Conservation (phyloP, 2,329 filamentous ascomycete species). For the Colletotrichum acutatum region DNA sequence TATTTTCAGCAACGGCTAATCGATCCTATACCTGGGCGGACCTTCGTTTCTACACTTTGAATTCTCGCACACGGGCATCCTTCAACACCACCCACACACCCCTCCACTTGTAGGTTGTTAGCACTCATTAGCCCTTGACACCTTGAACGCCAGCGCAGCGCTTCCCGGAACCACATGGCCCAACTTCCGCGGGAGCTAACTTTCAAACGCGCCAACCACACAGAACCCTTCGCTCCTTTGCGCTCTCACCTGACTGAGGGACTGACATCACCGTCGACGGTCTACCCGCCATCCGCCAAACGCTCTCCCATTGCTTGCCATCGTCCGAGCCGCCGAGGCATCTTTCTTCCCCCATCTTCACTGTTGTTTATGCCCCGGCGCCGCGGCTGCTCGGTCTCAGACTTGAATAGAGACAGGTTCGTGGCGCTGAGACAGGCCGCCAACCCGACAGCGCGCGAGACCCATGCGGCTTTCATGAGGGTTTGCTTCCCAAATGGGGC, state of each 20-base stretch:
- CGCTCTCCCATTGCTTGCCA: not conserved
- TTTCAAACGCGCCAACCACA: slow-evolving; percentile 17
- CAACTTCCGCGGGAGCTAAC: slow-evolving; percentile 14
- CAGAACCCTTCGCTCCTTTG: not conserved
- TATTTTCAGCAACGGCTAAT: slow-evolving; percentile 20
- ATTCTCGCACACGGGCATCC: not conserved
- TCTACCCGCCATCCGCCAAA: slow-evolving; percentile 7
- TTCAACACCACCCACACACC: not conserved
- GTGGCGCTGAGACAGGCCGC: slow-evolving; percentile 28
- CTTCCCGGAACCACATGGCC: slow-evolving; percentile 30
- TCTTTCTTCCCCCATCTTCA: not conserved
- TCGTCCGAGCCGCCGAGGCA: slow-evolving; percentile 2
- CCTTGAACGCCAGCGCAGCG: not conserved
- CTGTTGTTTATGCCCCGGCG: not conserved
- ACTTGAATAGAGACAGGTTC: slow-evolving; percentile 1
- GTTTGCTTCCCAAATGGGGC: not conserved
- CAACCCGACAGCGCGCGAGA: not conserved
- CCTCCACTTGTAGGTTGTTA: not conserved
- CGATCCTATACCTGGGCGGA: slow-evolving; percentile 19
- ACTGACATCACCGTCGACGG: slow-evolving; percentile 32
- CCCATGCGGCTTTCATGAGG: slow-evolving; percentile 1
- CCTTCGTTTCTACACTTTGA: not conserved
- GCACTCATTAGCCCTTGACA: not conserved
- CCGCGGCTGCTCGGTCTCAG: not conserved
- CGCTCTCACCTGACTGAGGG: slow-evolving; percentile 24